phyloP scores from a whole-genome alignment of 768 basidiomycete genomes.

The Fomitopsis pulvina region DNA sequence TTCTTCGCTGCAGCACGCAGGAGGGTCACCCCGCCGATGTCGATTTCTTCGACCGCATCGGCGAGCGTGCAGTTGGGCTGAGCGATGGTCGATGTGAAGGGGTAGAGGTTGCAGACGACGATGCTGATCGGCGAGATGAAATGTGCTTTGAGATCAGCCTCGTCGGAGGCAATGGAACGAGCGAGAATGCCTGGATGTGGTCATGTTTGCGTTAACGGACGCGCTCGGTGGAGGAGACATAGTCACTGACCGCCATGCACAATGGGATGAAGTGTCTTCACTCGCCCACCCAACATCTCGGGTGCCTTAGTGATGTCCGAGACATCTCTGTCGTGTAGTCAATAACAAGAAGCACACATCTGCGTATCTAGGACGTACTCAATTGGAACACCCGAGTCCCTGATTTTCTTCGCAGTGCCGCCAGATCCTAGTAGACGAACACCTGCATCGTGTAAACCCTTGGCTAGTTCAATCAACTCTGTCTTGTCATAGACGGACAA shows the following conservation, averaged over 20 bases:
- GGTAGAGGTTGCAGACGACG: constrained; percentile 99
- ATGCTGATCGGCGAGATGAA: constrained; percentile 89
- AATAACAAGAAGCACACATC: neutral
- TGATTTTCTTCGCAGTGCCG: constrained; percentile 96
- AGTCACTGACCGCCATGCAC: constrained; percentile 90
- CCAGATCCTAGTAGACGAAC: constrained; percentile 91
- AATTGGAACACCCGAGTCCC: constrained; percentile 87
- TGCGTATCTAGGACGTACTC: constrained; percentile 54
- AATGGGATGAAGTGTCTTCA: constrained; percentile 96
- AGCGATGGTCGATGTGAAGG: constrained; percentile 88
- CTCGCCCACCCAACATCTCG: constrained; percentile 97
- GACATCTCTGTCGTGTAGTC: constrained; percentile 64
- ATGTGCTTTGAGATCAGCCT: constrained; percentile 76
- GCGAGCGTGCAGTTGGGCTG: constrained; percentile 85
- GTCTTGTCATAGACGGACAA: constrained; percentile 97
- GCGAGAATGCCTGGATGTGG: constrained; percentile 77
- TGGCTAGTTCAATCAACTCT: constrained; percentile 81
- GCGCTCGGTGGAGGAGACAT: neutral
- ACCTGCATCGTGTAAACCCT: constrained; percentile 73
- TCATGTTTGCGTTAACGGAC: neutral
- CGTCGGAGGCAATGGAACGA: constrained; percentile 84
- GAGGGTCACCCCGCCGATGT: constrained; percentile 97
- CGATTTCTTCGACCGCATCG: constrained; percentile 94
- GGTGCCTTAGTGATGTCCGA: constrained; percentile 96
- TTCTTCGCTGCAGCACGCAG: constrained; percentile 98